A percentile compares a stretch with the other conserved stretches of the same genome.
phyloP scores from a whole-genome alignment of 805 yeast species.

The Sugiyamaella boreocaroliniensis region DNA sequence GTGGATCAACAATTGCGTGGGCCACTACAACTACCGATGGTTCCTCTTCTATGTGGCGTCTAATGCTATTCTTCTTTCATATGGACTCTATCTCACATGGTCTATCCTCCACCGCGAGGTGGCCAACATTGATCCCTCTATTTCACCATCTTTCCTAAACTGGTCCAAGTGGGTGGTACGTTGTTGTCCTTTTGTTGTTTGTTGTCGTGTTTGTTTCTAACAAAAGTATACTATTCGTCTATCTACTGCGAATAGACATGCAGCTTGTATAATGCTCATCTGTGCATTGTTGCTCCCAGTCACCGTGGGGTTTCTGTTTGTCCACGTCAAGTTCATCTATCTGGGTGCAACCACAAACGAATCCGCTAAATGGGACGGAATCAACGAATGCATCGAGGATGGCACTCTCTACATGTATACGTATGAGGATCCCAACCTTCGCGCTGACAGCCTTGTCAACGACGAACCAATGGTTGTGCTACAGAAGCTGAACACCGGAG shows the following conservation, averaged over 20 bases:
- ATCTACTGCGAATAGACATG: constrained; percentile 17
- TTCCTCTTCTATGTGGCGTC: constrained; percentile 50
- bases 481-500: constrained; percentile 20
- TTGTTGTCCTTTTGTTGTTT: neutral
- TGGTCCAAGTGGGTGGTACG: neutral
- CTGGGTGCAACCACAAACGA: constrained; percentile 75
- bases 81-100: constrained; percentile 37
- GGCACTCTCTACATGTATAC: constrained; percentile 33
- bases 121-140: neutral
- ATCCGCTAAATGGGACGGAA: constrained; percentile 60
- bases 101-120: neutral
- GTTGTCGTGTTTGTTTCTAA: neutral
- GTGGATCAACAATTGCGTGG: constrained; percentile 58
- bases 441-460: constrained; percentile 6
- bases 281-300: constrained; percentile 40
- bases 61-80: constrained; percentile 40
- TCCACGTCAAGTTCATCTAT: constrained; percentile 46
- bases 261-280: constrained; percentile 39
- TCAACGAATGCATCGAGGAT: constrained; percentile 45
- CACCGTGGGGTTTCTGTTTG: constrained; percentile 37
- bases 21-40: constrained; percentile 53
- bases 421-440: constrained; percentile 4
- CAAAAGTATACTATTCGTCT: too few species aligned
- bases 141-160: neutral
- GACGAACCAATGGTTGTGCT: constrained; percentile 23